Percentiles rank a stretch among this genome's conserved stretches.
Conservation (phyloP, 345 rosid species). For the Firmiana major region DNA sequence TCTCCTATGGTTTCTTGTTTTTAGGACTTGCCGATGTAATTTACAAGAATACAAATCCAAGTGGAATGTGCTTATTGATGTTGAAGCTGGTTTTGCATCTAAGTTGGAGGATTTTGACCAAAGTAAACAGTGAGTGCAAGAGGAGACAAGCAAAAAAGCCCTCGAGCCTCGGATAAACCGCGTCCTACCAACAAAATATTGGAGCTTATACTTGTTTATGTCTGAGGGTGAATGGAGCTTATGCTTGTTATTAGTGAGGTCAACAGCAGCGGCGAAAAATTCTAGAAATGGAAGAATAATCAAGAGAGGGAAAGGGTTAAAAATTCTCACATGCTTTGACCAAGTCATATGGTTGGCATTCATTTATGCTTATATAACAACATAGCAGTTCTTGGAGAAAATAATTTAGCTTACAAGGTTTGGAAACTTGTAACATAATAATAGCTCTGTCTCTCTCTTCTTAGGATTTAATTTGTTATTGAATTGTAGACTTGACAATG, state of each 20-base stretch:
- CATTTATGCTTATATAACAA: not conserved
- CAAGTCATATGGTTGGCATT: constrained; percentile 14
- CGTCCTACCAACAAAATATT: not conserved
- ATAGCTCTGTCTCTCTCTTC: not conserved
- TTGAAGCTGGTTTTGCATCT: not conserved
- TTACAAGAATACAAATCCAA: not conserved
- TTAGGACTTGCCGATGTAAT: not conserved
- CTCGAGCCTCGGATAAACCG: constrained; percentile 6
- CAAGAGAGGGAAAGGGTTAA: not conserved
- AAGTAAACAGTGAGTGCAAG: not conserved
- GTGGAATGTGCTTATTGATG: not conserved
- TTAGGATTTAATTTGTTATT: constrained; percentile 10
- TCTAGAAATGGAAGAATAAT: not conserved
- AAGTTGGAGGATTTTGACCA: not conserved
- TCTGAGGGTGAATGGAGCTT: not conserved
- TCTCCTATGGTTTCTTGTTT: not conserved
- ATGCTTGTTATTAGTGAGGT: constrained; percentile 5
- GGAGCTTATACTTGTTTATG: not conserved
- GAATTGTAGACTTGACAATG: constrained; percentile 12
- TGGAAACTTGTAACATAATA: constrained; percentile 7
- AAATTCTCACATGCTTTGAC: constrained; percentile 22
- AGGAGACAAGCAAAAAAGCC: not conserved
- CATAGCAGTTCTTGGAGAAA: constrained; percentile 9
- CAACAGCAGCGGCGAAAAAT: not conserved
- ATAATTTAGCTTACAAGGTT: constrained; percentile 9